Percentiles rank a stretch among this genome's conserved stretches.
Conservation (phyloP, 805 yeast species). For the Pichia exigua region DNA sequence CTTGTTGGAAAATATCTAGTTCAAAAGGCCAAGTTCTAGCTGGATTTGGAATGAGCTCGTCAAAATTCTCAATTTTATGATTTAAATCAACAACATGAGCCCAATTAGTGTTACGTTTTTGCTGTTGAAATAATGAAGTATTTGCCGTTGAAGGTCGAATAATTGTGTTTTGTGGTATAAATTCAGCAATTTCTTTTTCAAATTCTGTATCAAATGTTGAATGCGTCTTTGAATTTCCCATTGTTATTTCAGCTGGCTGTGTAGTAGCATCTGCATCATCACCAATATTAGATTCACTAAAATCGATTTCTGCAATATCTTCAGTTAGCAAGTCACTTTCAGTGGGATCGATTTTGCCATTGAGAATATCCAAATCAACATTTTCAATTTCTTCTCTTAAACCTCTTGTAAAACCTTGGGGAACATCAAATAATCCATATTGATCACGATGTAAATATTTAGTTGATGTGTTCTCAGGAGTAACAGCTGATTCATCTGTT, state of each 20-base stretch:
- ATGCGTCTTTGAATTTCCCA: neutral
- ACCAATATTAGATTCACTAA: constrained; percentile 1
- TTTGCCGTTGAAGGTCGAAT: constrained; percentile 19
- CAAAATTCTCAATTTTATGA: constrained; percentile 75
- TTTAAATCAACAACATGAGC: constrained; percentile 91
- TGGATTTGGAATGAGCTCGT: constrained; percentile 84
- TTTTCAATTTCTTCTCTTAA: constrained; percentile 27
- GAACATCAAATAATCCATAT: constrained; percentile 71
- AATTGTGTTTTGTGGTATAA: constrained; percentile 23
- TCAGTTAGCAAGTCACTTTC: constrained; percentile 7
- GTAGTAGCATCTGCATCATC: neutral
- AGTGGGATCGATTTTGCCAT: constrained; percentile 4
- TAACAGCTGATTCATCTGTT: constrained; percentile 25
- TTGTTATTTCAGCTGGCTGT: neutral
- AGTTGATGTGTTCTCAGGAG: constrained; percentile 18
- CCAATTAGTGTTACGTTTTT: constrained; percentile 51
- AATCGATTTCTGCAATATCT: constrained; percentile 6
- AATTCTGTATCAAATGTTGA: constrained; percentile 29
- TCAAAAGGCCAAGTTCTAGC: constrained; percentile 95
- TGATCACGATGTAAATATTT: constrained; percentile 53
- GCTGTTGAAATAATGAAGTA: neutral
- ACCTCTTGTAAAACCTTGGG: constrained; percentile 79
- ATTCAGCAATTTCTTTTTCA: constrained; percentile 21
- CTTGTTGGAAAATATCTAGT: constrained; percentile 90
- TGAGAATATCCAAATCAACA: constrained; percentile 9